Base-by-base conservation (phyloP, 73 alveolate species). In the Paramecium pentaurelia region DNA sequence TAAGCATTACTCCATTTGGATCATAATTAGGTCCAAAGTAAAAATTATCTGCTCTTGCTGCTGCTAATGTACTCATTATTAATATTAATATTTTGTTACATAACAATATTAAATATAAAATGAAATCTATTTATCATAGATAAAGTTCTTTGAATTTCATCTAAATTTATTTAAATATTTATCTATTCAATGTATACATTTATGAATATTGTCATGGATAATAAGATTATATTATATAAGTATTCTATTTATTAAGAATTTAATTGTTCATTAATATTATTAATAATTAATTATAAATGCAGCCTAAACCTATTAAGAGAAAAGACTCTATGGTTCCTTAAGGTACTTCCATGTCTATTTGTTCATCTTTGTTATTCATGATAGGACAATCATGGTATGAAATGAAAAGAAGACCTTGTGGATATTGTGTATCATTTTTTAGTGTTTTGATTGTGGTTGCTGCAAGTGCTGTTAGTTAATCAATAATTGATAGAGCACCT, bases 401-500 rank as follows among this genome's bases (percentile, higher is more conserved):
- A 68, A 22, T 94, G 44, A 94, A 95, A 54, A 90, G 98, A 68
- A 95, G 94, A 58, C 93, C 94, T 36, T 95, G 97, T 88, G 96
- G 94, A 68, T 96, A 88, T 87, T 92, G 97, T 40, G 96, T 96
- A 12, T 97, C 97, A 32, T 94, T 96, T 71, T 60, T 95, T 88
- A 88, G 97, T 20, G 96, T 94, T 12, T 60, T 95, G 42, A 90
- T 95, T 12, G 97, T 96, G 30, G 98, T 96, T 11, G 92, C 97
- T 16, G 92, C 95, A 32, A 92, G 98, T 44, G 93, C 95, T 22
- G 96, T 96, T 36, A 95, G 95, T 37, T 64, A 91, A 59, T 94
- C 98, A 25, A 92, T 96, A 25, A 91, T 95, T 54, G 97, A 96
- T 71, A 94, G 95, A 49, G 97, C 98, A 37, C 99, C 99, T 8